Base-by-base conservation (phyloP, 257 asterid genomes). In the Solanum stenotomum region DNA sequence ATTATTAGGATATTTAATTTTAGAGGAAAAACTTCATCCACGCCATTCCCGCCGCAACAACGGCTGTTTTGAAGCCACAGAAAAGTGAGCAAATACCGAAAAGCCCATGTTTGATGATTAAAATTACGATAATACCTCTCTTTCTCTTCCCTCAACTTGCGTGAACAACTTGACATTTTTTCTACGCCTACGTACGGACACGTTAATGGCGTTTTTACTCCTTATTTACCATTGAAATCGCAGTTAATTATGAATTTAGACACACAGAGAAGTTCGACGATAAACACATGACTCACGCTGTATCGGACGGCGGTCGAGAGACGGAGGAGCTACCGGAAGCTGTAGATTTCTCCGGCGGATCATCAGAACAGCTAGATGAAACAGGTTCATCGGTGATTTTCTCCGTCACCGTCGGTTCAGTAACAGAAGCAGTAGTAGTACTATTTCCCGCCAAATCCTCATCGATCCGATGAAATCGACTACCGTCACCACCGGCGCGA, bases 291-390 rank as follows among this genome's bases (percentile, higher is more conserved):
- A 96, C 99, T 96, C 98, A 96, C 99, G 91, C 92, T 91, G 94
- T 85, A 18, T 93, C 95, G 44, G 93, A n/a, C 72, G 95, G 92
- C 86, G 91, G 93, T 84, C 75, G 90, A 70, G 89, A 78, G 67
- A 87, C 87, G 72, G 88, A 74, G 79, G 91, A 88, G 89, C 91
- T 91, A 52, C 93, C 95, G 86, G 95, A 90, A 3, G 90, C 90
- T 8, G 94, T 89, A n/a, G 96, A 93, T 87, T 92, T 94, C 92
- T 94, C 97, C 86, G 93, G 91, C 82, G 42, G 93, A 86, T 95
- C 98, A 87, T 94, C 98, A 6, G 98, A 94, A n/a, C 97, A 96
- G 89, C 96, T 95, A 1, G 97, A 91, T n/a, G 98, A 92, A 65
- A 90, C 85, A 70, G 89, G 89, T 76, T 91, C 86, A 8, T 59